These are phyloP conservation scores for Collybia sp. DNA, from an alignment of 768 basidiomycete species.

Conservation along the genomic window DNA sequence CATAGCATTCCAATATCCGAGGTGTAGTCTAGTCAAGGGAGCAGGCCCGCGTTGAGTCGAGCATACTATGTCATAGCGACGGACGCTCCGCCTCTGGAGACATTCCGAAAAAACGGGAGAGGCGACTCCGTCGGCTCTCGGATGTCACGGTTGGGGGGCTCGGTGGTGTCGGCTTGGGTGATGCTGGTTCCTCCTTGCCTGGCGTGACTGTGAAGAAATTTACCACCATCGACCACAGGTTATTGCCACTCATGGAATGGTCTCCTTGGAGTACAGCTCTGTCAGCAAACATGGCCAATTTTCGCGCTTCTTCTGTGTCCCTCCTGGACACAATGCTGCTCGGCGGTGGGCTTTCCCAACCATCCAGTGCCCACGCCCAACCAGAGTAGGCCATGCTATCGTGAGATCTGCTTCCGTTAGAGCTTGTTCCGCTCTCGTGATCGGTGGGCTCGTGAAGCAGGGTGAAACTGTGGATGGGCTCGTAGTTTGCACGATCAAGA, in stretches of 20 bases:
- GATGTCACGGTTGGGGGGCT: too few relatives aligned
- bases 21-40: too few relatives aligned
- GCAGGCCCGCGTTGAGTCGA: too few relatives aligned
- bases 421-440: constrained; percentile 18
- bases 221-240: constrained; percentile 64
- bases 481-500: constrained; percentile 58
- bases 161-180: not conserved
- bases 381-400: constrained; percentile 39
- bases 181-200: constrained; percentile 28
- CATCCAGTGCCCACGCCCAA: constrained; percentile 85
- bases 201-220: constrained; percentile 57
- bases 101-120: too few relatives aligned
- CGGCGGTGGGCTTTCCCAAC: constrained; percentile 80
- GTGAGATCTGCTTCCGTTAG: constrained; percentile 25
- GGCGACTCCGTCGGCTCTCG: too few relatives aligned
- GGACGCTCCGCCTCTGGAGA: too few relatives aligned
- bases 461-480: constrained; percentile 50
- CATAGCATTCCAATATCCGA: too few relatives aligned
- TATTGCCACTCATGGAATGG: constrained; percentile 57
- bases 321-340: constrained; percentile 88
- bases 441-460: constrained; percentile 36
- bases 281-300: constrained; percentile 72
- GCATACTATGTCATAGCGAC: too few relatives aligned
- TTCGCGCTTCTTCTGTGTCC: constrained; percentile 77
- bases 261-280: constrained; percentile 56